Conservation (phyloP, 202 grass and related monocot species). For the Brachypodium distachyon region DNA sequence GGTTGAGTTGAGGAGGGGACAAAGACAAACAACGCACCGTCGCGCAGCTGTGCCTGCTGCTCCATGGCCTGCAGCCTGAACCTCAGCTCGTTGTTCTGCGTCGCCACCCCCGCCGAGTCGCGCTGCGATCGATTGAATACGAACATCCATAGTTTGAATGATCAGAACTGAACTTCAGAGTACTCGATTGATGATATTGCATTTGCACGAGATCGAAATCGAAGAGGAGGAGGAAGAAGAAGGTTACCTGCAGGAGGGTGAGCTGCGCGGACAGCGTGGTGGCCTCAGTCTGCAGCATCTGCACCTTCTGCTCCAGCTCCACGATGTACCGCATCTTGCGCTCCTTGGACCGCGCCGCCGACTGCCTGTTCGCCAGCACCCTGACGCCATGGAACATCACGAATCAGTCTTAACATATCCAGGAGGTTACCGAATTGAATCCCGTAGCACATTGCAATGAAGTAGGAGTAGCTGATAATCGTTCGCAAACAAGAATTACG, state of each 20-base stretch:
- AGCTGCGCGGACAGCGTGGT: constrained; percentile 77
- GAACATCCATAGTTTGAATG: too few relatives aligned
- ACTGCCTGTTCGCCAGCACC: constrained; percentile 92
- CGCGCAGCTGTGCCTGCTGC: constrained; percentile 82
- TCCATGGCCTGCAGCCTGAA: constrained; percentile 94
- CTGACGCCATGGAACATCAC: too few relatives aligned
- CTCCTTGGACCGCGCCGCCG: constrained; percentile 94
- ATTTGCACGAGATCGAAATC: not conserved
- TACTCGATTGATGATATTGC: not conserved
- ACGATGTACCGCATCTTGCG: constrained; percentile 78
- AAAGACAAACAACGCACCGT: constrained; percentile 37
- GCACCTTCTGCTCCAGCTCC: constrained; percentile 92
- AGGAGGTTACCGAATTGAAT: not conserved
- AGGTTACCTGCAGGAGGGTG: constrained; percentile 54
- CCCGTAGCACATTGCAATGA: not conserved
- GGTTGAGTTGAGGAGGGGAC: not conserved
- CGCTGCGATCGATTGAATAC: constrained; percentile 37
- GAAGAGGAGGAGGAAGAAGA: not conserved
- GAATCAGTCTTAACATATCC: too few relatives aligned
- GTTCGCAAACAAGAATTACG: not conserved
- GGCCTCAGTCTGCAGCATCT: constrained; percentile 83
- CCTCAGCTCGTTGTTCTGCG: constrained; percentile 87
- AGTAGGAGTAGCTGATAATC: not conserved
- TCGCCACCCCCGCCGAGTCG: constrained; percentile 55
- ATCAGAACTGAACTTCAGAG: not conserved